phyloP scores from a whole-genome alignment of 2,329 filamentous ascomycete genomes.

The Cordyceps fumosorosea region DNA sequence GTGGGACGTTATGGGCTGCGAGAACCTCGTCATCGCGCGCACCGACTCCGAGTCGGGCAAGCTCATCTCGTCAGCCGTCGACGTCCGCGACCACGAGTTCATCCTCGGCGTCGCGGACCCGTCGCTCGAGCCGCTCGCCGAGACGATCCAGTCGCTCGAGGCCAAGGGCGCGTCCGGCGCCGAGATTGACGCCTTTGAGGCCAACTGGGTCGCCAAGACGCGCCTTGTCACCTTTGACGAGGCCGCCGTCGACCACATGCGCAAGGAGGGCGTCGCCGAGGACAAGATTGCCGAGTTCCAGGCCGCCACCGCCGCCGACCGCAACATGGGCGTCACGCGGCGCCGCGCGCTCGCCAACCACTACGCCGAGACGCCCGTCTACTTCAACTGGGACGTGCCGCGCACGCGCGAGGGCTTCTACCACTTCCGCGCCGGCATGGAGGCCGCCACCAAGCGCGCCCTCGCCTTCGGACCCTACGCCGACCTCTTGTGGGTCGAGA shows the following conservation, averaged over 20 bases:
- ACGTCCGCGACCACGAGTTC: constrained; percentile 93
- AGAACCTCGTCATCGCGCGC: constrained; percentile 90
- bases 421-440: constrained; percentile 79
- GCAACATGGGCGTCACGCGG: constrained; percentile 69
- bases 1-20: constrained; percentile 95
- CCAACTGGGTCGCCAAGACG: constrained; percentile 80
- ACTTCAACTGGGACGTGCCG: constrained; percentile 48
- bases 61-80: constrained; percentile 82
- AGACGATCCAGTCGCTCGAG: constrained; percentile 88
- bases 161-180: constrained; percentile 64
- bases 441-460: constrained; percentile 85
- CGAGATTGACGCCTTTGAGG: constrained; percentile 82
- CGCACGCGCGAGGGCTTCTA: constrained; percentile 92
- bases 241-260: constrained; percentile 70
- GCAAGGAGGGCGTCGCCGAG: constrained; percentile 55
- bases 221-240: constrained; percentile 89
- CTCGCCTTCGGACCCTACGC: constrained; percentile 88
- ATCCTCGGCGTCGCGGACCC: constrained; percentile 78
- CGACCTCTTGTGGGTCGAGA: constrained; percentile 96
- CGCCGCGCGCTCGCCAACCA: constrained; percentile 66
- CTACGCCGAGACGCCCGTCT: constrained; percentile 47
- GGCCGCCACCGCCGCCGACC: constrained; percentile 52
- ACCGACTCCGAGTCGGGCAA: constrained; percentile 94
- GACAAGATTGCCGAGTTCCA: constrained; percentile 64
- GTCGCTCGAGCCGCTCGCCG: constrained; percentile 72